Evolutionary conservation across 2,329 filamentous ascomycete species (phyloP), one percentile per base, ranked within the genome.

Genomic region (Chaetomium sp.): DNA sequence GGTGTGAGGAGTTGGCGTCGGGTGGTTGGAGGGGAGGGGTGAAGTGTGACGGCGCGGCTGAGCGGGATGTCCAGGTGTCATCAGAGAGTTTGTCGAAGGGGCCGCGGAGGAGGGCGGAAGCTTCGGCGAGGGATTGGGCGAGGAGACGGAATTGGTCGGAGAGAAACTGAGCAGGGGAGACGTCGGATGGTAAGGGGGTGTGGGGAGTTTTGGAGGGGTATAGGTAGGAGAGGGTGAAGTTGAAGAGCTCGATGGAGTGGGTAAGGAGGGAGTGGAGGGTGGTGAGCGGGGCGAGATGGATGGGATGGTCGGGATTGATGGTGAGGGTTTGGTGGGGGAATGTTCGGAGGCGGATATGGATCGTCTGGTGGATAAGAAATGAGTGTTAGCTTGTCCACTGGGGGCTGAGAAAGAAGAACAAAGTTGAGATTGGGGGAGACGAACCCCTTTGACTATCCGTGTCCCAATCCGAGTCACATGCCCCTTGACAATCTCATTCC

Each of bases 401-500:
- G 6, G 5, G 19, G 34, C 19, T 27, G 14, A 12, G 11, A 33
- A 12, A 38, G 59, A 56, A 40, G 12, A 14, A 49, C 49, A n/a
- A 27, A 27, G 19, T 27, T 3, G 19, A 27, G 19, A 27, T 27
- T 27, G 19, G 19, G 19, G 19, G 42, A 41, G 34, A 79, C 85
- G 64, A 77, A 91, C 89, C 62, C 91, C 92, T 70, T 95, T 96
- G 60, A 95, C 87, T 61, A 99, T 87, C 51, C 87, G 84, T n/a
- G 89, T 89, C 41, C 94, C 94, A 38, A 95, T 84, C 53, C 94
- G 84, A 1, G 92, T 97, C 58, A 97, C 83, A 65, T 90, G 89
- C 14, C 94, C 94, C 71, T 99, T 99, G 60, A 97, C 85, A 62
- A 82, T 84, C 74, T 99, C 94, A 54, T 89, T 92, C 54, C 91